Base-by-base conservation (phyloP, 169 alveolate genomes). In the Plasmodium berghei region DNA sequence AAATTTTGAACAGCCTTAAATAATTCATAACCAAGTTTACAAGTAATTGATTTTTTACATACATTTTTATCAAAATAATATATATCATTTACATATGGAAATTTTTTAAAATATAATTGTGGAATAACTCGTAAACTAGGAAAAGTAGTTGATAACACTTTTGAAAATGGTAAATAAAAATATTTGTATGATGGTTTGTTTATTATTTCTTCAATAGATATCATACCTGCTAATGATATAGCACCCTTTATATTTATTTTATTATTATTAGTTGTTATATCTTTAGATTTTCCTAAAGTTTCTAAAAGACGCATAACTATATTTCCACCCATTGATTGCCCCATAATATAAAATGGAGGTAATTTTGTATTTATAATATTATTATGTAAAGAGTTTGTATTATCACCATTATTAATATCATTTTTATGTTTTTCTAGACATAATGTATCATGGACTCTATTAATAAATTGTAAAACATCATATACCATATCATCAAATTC, bases 301-400 rank as follows among this genome's bases (percentile, higher is more conserved):
- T 91, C 91, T 58, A 89, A 73, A 12, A 62, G 52, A 24, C 95
- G 42, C 40, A 91, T 61, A 18, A 88, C 94, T 12, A 93, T 89
- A 88, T 91, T 91, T 10, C 96, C 96, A 3, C 96, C 96, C 96
- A 93, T 93, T 26, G 94, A 89, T 18, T 91, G 46, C 5, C 96
- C 96, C 62, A 73, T 73, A n/a, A 93, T 73, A 87, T 87, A 88
- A 52, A 83, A 75, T 49, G 88, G 93, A 3, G 91, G 86, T 12
- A 80, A 80, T 10, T 54, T 54, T 22, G 77, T 55, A 12, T 72
- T 71, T 22, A n/a, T 73, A 16, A 86, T 75, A 42, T 75, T 67
- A 34, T 54, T 63, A 63, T 56, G 75, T 42, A 77, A 72, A 46
- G 72, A 58, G 5, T 4, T 34, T 3, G 42, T 3, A 34, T 34